Evolutionary conservation across 208 protist genomes (phyloP).

Genomic region (Angomonas ambiguus): DNA sequence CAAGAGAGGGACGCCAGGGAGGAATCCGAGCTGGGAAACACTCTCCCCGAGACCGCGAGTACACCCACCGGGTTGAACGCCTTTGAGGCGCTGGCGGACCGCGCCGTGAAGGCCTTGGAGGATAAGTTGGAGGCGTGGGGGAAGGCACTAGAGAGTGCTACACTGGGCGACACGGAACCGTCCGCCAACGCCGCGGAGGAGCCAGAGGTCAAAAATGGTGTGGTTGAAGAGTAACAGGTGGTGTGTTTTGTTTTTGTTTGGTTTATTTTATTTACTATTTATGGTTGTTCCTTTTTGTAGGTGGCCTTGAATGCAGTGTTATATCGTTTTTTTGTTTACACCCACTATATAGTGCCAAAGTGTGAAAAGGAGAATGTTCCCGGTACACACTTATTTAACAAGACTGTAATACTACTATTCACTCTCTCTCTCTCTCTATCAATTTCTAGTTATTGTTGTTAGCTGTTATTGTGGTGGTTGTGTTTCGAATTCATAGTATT

Average conservation of each 20-base stretch:
- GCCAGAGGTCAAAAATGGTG: not conserved
- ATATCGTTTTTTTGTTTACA: constrained; percentile 5
- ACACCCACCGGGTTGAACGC: not conserved
- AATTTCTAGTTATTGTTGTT: no score
- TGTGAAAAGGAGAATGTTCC: no score
- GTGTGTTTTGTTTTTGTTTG: constrained; percentile 14
- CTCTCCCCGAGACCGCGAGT: constrained; percentile 7
- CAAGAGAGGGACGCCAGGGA: constrained; percentile 29
- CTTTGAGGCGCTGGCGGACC: constrained; percentile 18
- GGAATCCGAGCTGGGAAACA: constrained; percentile 4
- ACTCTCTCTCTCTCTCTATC: no score
- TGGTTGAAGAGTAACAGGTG: not conserved
- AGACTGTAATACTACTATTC: no score
- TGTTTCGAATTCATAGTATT: not conserved
- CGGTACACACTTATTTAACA: no score
- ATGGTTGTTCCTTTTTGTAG: no score
- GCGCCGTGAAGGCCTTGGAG: constrained; percentile 34
- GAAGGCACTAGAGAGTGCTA: constrained; percentile 33
- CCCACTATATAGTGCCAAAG: no score
- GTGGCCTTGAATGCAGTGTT: no score
- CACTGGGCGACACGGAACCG: constrained; percentile 1
- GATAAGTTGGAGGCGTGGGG: constrained; percentile 52
- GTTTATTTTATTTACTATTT: no score
- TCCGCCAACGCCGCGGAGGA: not conserved
- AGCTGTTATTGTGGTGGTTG: not conserved